Base-by-base conservation (phyloP, 192 early-diverging fungal species). In the Coemansia sp. region DNA sequence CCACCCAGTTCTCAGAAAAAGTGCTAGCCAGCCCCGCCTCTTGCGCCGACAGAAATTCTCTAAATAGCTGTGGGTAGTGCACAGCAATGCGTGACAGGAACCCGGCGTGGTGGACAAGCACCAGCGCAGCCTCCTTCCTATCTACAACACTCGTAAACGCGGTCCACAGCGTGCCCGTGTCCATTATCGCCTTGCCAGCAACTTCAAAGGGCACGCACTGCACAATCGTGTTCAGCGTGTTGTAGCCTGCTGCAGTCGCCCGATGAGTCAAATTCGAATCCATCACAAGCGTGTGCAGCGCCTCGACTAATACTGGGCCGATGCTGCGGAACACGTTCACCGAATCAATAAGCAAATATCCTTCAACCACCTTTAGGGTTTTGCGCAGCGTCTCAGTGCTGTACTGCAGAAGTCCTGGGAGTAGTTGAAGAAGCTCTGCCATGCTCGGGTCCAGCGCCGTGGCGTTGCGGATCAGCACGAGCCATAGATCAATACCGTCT, bases 401-500 rank as follows among this genome's bases (percentile, higher is more conserved):
- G 62, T 84, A 81, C 18, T 91, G 88, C 28, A 95, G 64, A 8
- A 93, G 72, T 1, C 65, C 62, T 8, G 91, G 72, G 14, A 85
- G 81, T 6, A 68, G 62, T n/a, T 84, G 85, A 9, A 89, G 69
- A 1, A 97, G 84, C 14, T 62, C 64, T 19, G 84, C 52, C 5
- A 97, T 48, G 32, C 79, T 68, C 7, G 73, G 69, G 8, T 82
- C 85, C 21, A 80, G 65, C 10, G 62, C 27, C 1, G 85, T 54
- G 0, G 87, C 72, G 66, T 88, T 91, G 78, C 89, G 88, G 11
- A 97, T n/a, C 0, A 87, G 84, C 4, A 87, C 85, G 40, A 85
- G 82, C 95, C 93, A 95, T 14, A 97, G 80, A 54, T 95, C 92
- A n/a, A 95, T 77, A 2, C 86, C 91, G 57, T 97, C 95, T 59